A percentile compares a stretch with the other conserved stretches of the same genome.
Conservation (phyloP, 1,139 yeast species). For the Blastobotrys raffinosifermentans region DNA sequence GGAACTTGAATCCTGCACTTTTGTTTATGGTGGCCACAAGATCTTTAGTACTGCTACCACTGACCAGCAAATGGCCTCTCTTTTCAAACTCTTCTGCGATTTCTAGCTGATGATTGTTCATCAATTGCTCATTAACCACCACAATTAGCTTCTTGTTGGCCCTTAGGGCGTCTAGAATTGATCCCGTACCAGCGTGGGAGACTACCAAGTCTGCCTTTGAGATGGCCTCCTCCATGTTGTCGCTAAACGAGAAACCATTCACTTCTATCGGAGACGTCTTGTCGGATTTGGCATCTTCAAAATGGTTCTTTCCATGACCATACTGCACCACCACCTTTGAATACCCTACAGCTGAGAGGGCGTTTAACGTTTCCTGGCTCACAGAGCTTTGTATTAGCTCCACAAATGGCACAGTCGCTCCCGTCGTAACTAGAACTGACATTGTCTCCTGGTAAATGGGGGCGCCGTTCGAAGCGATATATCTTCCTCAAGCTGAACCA, state of each 20-base stretch:
- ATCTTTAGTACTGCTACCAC: constrained; percentile 10
- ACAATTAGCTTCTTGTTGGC: constrained; percentile 54
- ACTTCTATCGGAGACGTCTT: constrained; percentile 32
- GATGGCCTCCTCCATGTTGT: constrained; percentile 43
- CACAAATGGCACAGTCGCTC: constrained; percentile 78
- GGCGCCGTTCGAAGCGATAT: too few relatives aligned
- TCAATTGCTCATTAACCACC: constrained; percentile 59
- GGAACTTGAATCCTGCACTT: constrained; percentile 12
- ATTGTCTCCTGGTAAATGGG: too few relatives aligned
- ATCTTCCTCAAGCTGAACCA: too few relatives aligned
- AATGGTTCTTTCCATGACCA: constrained; percentile 44
- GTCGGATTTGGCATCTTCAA: constrained; percentile 6
- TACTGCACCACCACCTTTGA: constrained; percentile 54
- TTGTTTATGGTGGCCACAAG: constrained; percentile 14
- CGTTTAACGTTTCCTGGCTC: constrained; percentile 34
- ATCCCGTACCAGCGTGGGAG: constrained; percentile 91
- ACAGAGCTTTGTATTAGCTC: constrained; percentile 44
- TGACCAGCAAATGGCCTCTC: constrained; percentile 33
- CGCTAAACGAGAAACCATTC: constrained; percentile 30
- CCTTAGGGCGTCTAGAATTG: constrained; percentile 72
- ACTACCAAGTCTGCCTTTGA: constrained; percentile 50
- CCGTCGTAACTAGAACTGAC: constrained; percentile 58
- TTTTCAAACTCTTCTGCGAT: constrained; percentile 56
- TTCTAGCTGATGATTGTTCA: constrained; percentile 86
- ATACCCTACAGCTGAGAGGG: constrained; percentile 36